Base-by-base conservation (phyloP, 2,329 filamentous ascomycete species). In the Polychaeton citri region DNA sequence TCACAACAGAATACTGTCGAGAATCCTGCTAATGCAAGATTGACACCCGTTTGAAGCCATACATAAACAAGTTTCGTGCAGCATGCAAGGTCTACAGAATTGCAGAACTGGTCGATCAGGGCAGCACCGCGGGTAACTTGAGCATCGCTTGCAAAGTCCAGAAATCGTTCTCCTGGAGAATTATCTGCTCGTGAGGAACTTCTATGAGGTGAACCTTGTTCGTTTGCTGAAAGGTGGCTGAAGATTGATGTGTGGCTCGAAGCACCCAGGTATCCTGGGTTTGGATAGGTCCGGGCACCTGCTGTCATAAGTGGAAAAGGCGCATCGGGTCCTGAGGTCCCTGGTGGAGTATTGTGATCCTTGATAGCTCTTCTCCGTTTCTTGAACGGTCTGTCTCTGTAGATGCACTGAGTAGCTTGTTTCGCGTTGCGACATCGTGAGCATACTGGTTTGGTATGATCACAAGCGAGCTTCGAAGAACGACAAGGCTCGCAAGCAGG, bases 201-300 rank as follows among this genome's bases (percentile, higher is more conserved):
- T n/a, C n/a, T n/a, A n/a, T n/a, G n/a, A n/a, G n/a, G n/a, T n/a
- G n/a, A 30, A 26, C 3, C 28, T n/a, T n/a, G n/a, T n/a, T n/a
- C n/a, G 19, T 41, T 49, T n/a, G 47, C 41, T 12, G 41, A 43
- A 7, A 57, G 41, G 13, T 57, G 49, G 21, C 52, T 45, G 40
- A 58, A 57, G 13, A 58, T 48, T 10, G 52, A 44, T 6, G 49
- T 46, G 35, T 54, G 49, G 36, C 52, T 57, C 4, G 52, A 54
- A 2, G 43, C 44, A 16, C 54, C 55, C 6, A 54, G 44, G 30
- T 51, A 57, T 3, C 53, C 53, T 16, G 54, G 53, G 39, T 57
- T 58, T 0, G 55, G 54, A 42, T 55, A 55, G 5, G 43, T 35
- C 21, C 35, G 28, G 37, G 19, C 30, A 28, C 21, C 37, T 38